Conservation (phyloP, 352 stramenopile species). For the Elongisporangium senticosum region DNA sequence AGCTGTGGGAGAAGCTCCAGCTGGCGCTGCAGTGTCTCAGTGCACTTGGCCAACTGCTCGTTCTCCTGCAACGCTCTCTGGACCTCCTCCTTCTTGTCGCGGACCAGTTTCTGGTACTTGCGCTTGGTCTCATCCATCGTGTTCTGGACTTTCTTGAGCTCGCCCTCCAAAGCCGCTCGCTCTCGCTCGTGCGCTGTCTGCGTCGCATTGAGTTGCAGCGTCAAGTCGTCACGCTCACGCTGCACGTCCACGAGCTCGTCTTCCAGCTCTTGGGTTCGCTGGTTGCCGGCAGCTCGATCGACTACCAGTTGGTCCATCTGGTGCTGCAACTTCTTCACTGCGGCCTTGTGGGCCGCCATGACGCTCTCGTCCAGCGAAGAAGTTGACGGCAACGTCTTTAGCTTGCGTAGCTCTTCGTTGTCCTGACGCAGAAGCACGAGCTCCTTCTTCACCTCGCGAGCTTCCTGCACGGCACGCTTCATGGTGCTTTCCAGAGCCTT, state of each 20-base stretch:
- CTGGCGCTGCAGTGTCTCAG: constrained; percentile 26
- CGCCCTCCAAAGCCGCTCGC: constrained; percentile 15
- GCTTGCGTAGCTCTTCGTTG: constrained; percentile 51
- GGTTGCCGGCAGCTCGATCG: constrained; percentile 10
- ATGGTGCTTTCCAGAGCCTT: constrained; percentile 68
- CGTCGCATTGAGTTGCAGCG: constrained; percentile 13
- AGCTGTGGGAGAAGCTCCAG: constrained; percentile 44
- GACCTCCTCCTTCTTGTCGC: constrained; percentile 52
- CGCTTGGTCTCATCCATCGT: constrained; percentile 20
- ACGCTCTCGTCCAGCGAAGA: constrained; percentile 6
- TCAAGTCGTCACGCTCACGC: constrained; percentile 10
- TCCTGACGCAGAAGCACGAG: constrained; percentile 68
- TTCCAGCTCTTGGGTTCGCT: constrained; percentile 16
- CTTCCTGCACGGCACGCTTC: constrained; percentile 69
- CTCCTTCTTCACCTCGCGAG: constrained; percentile 72
- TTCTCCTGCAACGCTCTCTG: constrained; percentile 48
- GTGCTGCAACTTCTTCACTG: constrained; percentile 30
- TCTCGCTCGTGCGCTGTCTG: constrained; percentile 18
- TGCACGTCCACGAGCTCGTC: constrained; percentile 27
- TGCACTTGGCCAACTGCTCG: constrained; percentile 22
- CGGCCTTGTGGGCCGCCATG: constrained; percentile 10
- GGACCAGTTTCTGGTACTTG: constrained; percentile 40
- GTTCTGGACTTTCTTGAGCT: constrained; percentile 26
- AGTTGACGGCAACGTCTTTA: constrained; percentile 8
- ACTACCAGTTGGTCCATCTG: constrained; percentile 21